Evolutionary conservation across 495 filamentous ascomycete species (phyloP), one percentile per base, ranked within the genome.

Genomic region (Corynascus novoguineensis): DNA sequence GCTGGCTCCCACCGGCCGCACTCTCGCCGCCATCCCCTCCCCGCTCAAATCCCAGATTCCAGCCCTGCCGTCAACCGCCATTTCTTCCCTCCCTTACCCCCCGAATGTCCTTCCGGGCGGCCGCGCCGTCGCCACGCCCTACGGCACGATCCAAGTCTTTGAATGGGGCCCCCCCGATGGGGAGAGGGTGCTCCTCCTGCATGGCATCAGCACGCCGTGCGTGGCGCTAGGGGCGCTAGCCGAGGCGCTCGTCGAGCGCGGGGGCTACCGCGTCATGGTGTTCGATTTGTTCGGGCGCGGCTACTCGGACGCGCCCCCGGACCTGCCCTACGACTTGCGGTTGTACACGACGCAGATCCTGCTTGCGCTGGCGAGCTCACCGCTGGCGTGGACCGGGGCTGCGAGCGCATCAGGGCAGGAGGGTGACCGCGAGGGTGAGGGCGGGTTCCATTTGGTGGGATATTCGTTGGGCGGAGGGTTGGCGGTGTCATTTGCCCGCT

Each of bases 381-480:
- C 74, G 3, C 71, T 80, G 29, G 34, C 71, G 1, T 79, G 77
- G 76, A 75, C 71, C 1, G 76, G 76, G 9, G 62, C 71, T 15
- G 64, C 71, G n/a, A n/a, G n/a, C n/a, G n/a, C n/a, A n/a, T n/a
- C n/a, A n/a, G n/a, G n/a, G n/a, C n/a, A n/a, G n/a, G n/a, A n/a
- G n/a, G n/a, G n/a, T n/a, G n/a, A n/a, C n/a, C n/a, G n/a, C n/a
- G n/a, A n/a, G 37, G n/a, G 37, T 15, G 10, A 2, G 37, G 37
- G 34, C n/a, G 71, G 60, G 60, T 89, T 95, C 65, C 81, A 82
- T 27, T 62, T 96, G 11, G 72, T 92, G 17, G 91, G 91, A 0
- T 96, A 92, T 67, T 92, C 88, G 0, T 78, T 96, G 10, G 90
- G 91, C 22, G 91, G 91, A 37, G 87, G 84, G 14, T 80, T 96